A percentile compares a stretch with the other conserved stretches of the same genome.
These are phyloP conservation scores for Blumeriella jaapii DNA, from an alignment of 2,329 filamentous ascomycete genomes.

Conservation along the genomic window DNA sequence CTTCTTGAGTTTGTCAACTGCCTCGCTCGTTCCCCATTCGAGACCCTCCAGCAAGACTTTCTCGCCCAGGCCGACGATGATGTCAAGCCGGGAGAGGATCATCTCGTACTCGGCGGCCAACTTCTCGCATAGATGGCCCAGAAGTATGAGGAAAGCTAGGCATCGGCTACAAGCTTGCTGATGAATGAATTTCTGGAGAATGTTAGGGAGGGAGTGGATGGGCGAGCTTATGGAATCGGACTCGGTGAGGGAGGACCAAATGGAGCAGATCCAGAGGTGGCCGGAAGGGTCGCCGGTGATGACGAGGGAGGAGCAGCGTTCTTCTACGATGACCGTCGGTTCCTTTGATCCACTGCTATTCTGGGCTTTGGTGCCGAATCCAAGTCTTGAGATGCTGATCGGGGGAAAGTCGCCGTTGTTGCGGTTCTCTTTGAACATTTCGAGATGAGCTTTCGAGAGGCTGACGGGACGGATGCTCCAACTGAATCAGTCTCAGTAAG, in stretches of 20 bases:
- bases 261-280: constrained; percentile 12
- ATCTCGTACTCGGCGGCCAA: constrained; percentile 14
- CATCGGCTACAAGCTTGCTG: constrained; percentile 14
- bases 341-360: neutral
- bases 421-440: constrained; percentile 10
- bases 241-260: constrained; percentile 14
- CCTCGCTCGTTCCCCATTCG: constrained; percentile 11
- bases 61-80: constrained; percentile 12
- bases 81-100: constrained; percentile 8
- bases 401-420: constrained; percentile 16
- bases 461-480: constrained; percentile 11
- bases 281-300: constrained; percentile 16
- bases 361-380: neutral
- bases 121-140: constrained; percentile 15
- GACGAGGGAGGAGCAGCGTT: constrained; percentile 14
- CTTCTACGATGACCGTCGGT: constrained; percentile 9
- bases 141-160: constrained; percentile 13
- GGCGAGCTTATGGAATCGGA: constrained; percentile 3
- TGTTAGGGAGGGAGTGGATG: constrained; percentile 2
- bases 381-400: constrained; percentile 8
- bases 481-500: neutral
- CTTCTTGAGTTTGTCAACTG: constrained; percentile 14
- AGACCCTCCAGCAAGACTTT: constrained; percentile 14
- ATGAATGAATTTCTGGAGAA: constrained; percentile 14
- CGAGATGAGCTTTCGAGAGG: constrained; percentile 2